Base-by-base conservation (phyloP, 768 basidiomycete species). In the Hygrophorus pudorinus region DNA sequence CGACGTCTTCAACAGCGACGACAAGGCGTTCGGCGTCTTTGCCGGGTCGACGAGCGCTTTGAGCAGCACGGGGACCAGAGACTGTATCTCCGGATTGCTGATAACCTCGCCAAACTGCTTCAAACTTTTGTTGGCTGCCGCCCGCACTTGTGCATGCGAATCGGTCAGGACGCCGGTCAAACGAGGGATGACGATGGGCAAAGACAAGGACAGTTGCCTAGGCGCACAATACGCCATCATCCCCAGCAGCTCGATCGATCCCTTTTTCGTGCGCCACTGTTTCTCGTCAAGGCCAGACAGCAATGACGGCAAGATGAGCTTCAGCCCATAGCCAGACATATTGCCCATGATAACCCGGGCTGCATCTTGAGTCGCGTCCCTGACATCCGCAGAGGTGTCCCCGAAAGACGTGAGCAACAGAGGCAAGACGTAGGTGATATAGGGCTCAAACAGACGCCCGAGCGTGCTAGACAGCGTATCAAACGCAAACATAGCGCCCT, bases 211-310 rank as follows among this genome's bases (percentile, higher is more conserved):
- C 12, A 98, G 75, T 61, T 99, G 96, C 31, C 81, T 78, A 1
- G 94, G 96, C 7, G 96, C 91, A 59, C 93, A 94, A 63, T 94
- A 98, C 1, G 96, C 96, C 93, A 98, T 98, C 75, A 92, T 87
- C 17, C 96, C 96, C 47, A 99, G 67, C 5, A 98, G 65, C 59
- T 99, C 96, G 48, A 98, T 97, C 5, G 93, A 93, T 1, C 94
- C 96, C 61, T 88, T 88, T 68, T 98, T 98, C 1, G 91, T 89
- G 11, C 96, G 75, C 96, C 96, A 98, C 56, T 98, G 94, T 58
- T 94, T 97, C 61, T 98, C 96, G 52, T 98, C 93, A 41, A 98
- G 66, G 17, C 92, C 93, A 31, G 81, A 81, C 8, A 99, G 71
- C 16, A 99, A 61, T 2, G 85, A 83, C 0, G 96, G 94, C 12